Evolutionary conservation across 106 monocot genomes (phyloP).

Genomic region (Iris macrosiphon): DNA sequence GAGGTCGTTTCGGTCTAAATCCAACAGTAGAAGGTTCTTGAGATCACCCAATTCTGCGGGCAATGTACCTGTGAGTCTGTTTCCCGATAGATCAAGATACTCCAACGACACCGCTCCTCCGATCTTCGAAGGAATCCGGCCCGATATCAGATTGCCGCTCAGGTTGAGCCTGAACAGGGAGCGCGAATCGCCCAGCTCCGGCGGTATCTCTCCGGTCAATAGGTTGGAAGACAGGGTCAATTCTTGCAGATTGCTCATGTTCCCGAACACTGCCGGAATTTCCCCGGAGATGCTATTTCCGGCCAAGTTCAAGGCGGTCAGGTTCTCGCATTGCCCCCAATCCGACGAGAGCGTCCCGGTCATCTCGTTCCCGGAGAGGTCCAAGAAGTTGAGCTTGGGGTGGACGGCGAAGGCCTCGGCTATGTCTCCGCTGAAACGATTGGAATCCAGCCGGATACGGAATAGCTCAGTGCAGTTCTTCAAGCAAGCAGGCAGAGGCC

Average conservation of each 20-base stretch:
- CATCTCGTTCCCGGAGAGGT: constrained; percentile 39
- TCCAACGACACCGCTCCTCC: constrained; percentile 11
- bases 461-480: constrained; percentile 28
- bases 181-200: constrained; percentile 15
- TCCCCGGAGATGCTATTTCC: constrained; percentile 45
- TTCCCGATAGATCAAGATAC: constrained; percentile 43
- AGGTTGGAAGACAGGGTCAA: constrained; percentile 36
- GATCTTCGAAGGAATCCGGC: constrained; percentile 31
- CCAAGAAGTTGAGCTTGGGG: constrained; percentile 35
- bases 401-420: constrained; percentile 45
- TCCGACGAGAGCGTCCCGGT: constrained; percentile 51
- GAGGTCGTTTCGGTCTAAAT: constrained; percentile 30
- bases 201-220: constrained; percentile 46
- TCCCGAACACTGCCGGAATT: constrained; percentile 32
- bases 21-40: constrained; percentile 5
- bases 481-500: constrained; percentile 54
- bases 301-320: constrained; percentile 22
- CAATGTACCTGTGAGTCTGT: constrained; percentile 37
- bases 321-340: constrained; percentile 49
- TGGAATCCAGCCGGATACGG: constrained; percentile 40
- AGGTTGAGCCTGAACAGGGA: constrained; percentile 37
- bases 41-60: constrained; percentile 34
- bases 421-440: constrained; percentile 59
- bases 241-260: constrained; percentile 16
- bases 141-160: constrained; percentile 39